Evolutionary conservation across 352 stramenopile species (phyloP), one percentile per base, ranked within the genome.

Genomic region (Phytophthora capsici): DNA sequence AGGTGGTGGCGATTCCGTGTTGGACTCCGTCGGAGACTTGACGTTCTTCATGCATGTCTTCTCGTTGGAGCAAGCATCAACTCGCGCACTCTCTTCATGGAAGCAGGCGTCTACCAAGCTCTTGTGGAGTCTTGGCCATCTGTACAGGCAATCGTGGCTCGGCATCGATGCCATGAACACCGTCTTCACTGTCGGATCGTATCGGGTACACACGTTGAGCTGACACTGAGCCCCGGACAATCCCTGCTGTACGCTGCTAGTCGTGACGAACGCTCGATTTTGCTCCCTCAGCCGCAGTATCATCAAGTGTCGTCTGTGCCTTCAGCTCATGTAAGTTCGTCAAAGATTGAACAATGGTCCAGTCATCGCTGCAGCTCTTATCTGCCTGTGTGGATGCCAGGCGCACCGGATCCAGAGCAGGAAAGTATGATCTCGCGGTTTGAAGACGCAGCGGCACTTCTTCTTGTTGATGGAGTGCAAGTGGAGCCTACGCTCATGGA

Each of bases 31-130:
- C 68, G 76, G 6, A 75, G 80, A 6, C 59, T 93, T 12, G 77
- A 76, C 25, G 78, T 93, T 25, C 37, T 90, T 12, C 67, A 72
- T 0, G 67, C 69, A 1, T 85, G 80, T 55, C 25, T 93, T 23
- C 58, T 88, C 2, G 71, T 87, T 14, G 68, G 75, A 17, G 77
- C 78, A 4, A 76, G 66, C 6, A 77, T 91, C 34, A 91, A 88
- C 48, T 88, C 82, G 19, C 47, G 52, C 0, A 93, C 80, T 4
- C 63, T 93, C 10, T 93, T 87, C 50, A 89, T 93, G 71, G 82
- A 93, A 43, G 77, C 75, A 26, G 69, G 41, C 14, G 76, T 85
- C 37, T 90, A 86, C 32, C 69, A 69, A 1, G 41, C 67, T 17
- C 51, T 93, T 19, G 65, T 71, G 2, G 70, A 84, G 4, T 58